Conservation (phyloP, 1,139 yeast genomes). For the Saccharomyces hybrid region DNA sequence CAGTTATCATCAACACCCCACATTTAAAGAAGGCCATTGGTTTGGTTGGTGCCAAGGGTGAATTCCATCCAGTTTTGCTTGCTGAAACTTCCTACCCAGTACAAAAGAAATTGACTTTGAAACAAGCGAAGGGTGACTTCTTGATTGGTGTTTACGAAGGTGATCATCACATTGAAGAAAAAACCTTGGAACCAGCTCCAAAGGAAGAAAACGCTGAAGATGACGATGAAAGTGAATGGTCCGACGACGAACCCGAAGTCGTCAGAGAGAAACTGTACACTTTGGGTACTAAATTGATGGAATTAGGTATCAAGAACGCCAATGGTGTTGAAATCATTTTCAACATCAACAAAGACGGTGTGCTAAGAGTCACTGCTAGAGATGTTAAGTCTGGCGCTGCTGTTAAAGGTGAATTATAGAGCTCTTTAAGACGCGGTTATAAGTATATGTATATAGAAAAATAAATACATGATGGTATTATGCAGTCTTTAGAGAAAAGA, state of each 20-base stretch:
- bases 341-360: constrained; percentile 78
- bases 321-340: constrained; percentile 75
- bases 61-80: constrained; percentile 65
- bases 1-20: constrained; percentile 82
- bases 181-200: constrained; percentile 61
- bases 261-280: constrained; percentile 63
- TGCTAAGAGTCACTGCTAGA: constrained; percentile 75
- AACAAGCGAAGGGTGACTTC: constrained; percentile 57
- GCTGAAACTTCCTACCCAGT: constrained; percentile 90
- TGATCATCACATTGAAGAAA: constrained; percentile 68
- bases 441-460: constrained; percentile 7
- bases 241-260: constrained; percentile 71
- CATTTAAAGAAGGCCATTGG: constrained; percentile 84
- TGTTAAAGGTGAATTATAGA: constrained; percentile 30
- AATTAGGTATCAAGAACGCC: constrained; percentile 67
- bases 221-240: constrained; percentile 50
- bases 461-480: not conserved
- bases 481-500: not conserved
- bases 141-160: constrained; percentile 78
- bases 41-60: constrained; percentile 63
- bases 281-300: constrained; percentile 71
- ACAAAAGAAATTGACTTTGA: constrained; percentile 62
- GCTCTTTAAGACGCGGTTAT: not conserved
- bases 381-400: constrained; percentile 58
- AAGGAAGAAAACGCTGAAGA: constrained; percentile 38